phyloP scores from a whole-genome alignment of 2,329 filamentous ascomycete genomes.

The Microcera coccophila region DNA sequence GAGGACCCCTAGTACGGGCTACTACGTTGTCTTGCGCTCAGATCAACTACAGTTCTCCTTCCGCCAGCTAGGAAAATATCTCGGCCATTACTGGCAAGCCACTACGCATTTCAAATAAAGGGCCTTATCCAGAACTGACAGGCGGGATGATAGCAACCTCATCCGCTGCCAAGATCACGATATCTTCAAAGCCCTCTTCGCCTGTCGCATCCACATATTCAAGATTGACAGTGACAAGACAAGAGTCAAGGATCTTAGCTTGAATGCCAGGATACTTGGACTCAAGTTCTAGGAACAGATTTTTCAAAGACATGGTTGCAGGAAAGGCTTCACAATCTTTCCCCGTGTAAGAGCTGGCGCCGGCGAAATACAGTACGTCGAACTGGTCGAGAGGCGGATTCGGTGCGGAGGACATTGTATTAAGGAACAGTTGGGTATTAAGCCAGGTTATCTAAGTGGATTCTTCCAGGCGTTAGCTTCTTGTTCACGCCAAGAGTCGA shows the following conservation, averaged over 20 bases:
- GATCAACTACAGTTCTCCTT: constrained; percentile 9
- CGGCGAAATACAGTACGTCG: constrained; percentile 77
- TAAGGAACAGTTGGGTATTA: not conserved
- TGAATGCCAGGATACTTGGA: constrained; percentile 65
- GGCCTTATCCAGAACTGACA: constrained; percentile 80
- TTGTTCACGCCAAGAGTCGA: constrained; percentile 1
- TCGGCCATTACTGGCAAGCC: too few species aligned
- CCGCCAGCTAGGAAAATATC: not conserved
- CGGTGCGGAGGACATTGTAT: constrained; percentile 35
- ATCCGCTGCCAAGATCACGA: constrained; percentile 65
- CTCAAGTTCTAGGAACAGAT: constrained; percentile 67
- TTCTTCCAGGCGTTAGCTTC: constrained; percentile 20
- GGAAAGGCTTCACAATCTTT: constrained; percentile 62
- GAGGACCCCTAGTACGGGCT: constrained; percentile 4
- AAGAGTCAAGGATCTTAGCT: constrained; percentile 64
- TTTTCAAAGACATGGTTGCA: constrained; percentile 59
- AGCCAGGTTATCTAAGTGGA: constrained; percentile 8
- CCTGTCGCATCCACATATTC: constrained; percentile 70
- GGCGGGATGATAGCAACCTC: constrained; percentile 86
- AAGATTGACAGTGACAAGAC: constrained; percentile 74
- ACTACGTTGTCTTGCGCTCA: not conserved
- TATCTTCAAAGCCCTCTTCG: constrained; percentile 35
- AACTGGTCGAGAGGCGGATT: constrained; percentile 63
- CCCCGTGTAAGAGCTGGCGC: constrained; percentile 66
- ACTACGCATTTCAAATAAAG: too few species aligned